These are phyloP conservation scores for Stagonosporopsis cucurbitacearum DNA, from an alignment of 2,329 filamentous ascomycete species.

Conservation along the genomic window DNA sequence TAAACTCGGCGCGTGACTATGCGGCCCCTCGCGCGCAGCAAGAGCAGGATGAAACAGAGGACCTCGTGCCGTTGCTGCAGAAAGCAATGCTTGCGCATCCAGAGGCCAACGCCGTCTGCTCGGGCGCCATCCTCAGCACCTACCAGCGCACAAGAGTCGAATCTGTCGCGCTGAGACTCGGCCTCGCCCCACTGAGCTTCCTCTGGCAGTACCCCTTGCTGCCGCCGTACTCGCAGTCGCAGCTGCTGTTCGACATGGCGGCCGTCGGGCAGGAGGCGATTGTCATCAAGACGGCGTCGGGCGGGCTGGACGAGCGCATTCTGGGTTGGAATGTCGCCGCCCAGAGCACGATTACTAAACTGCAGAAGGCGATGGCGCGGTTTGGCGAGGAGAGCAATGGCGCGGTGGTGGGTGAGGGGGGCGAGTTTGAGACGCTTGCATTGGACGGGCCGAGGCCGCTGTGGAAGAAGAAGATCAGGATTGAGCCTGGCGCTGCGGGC, in stretches of 20 bases:
- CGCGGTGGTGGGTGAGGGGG: slow-evolving; percentile 86
- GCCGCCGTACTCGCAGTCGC: slow-evolving; percentile 58
- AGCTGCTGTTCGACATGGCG: slow-evolving; percentile 81
- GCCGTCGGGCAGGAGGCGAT: slow-evolving; percentile 80
- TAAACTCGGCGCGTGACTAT: slow-evolving; percentile 77
- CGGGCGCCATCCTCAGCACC: slow-evolving; percentile 90
- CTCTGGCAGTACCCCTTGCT: slow-evolving; percentile 90
- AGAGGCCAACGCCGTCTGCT: slow-evolving; percentile 82
- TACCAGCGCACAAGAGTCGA: slow-evolving; percentile 98
- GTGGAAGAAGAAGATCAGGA: slow-evolving; percentile 73
- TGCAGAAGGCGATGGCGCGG: slow-evolving; percentile 64
- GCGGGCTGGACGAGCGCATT: slow-evolving; percentile 79
- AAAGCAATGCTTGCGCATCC: slow-evolving; percentile 73
- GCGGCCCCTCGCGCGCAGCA: slow-evolving; percentile 23
- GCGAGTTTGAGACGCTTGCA: slow-evolving; percentile 94
- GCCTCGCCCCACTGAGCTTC: slow-evolving; percentile 81
- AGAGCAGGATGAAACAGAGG: slow-evolving; percentile 81
- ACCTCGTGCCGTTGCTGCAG: slow-evolving; percentile 76
- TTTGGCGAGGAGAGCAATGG: slow-evolving; percentile 72
- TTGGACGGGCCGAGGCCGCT: slow-evolving; percentile 76
- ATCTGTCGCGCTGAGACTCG: slow-evolving; percentile 84
- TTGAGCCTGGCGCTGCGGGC: slow-evolving; percentile 63
- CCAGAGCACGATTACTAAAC: slow-evolving; percentile 51
- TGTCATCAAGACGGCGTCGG: slow-evolving; percentile 93
- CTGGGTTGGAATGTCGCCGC: slow-evolving; percentile 82